Evolutionary conservation across 78 protist genomes (phyloP).

Genomic region (Polysphondylium violaceum): DNA sequence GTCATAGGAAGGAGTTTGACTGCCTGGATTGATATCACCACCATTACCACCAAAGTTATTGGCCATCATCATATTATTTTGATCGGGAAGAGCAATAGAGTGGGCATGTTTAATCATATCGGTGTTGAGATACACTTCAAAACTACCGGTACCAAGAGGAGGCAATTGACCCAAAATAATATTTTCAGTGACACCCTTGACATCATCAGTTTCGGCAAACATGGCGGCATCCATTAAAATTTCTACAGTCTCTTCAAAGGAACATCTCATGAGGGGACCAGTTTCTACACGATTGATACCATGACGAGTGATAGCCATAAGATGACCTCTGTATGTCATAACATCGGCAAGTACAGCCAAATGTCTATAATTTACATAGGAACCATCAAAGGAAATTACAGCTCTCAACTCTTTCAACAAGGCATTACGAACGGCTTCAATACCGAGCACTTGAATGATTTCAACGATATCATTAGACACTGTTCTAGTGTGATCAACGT

Average conservation of each 20-base stretch:
- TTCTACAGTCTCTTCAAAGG: constrained; percentile 99
- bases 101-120: constrained; percentile 84
- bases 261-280: constrained; percentile 89
- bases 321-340: constrained; percentile 97
- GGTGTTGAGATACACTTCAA: constrained; percentile 92
- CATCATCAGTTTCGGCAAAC: constrained; percentile 89
- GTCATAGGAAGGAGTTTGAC: constrained; percentile 89
- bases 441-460: constrained; percentile 94
- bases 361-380: constrained; percentile 99
- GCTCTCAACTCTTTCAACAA: constrained; percentile 93
- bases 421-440: constrained; percentile 98
- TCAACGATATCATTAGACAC: constrained; percentile 97
- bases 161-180: constrained; percentile 98
- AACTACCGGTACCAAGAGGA: constrained; percentile 95
- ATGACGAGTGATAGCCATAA: constrained; percentile 98
- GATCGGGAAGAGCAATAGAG: constrained; percentile 49
- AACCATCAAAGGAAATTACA: constrained; percentile 93
- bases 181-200: constrained; percentile 98
- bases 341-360: constrained; percentile 96
- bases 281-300: constrained; percentile 97
- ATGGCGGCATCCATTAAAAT: constrained; percentile 98
- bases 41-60: no score
- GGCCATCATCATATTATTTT: constrained; percentile 80
- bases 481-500: constrained; percentile 93
- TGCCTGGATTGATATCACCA: no score